Conservation (phyloP, 257 asterid genomes). For the Paraleonurus japonicus region DNA sequence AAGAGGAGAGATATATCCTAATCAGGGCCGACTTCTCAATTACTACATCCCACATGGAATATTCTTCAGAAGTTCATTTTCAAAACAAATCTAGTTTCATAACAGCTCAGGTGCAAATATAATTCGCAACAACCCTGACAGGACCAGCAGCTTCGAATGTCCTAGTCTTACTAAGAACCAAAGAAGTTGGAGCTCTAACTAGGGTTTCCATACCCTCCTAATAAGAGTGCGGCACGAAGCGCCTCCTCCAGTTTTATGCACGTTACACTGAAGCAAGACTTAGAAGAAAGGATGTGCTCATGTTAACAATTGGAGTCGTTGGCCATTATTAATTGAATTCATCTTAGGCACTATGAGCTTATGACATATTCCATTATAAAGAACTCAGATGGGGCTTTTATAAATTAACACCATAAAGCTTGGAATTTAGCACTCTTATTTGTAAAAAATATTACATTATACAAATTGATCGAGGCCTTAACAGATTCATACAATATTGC, state of each 20-base stretch:
- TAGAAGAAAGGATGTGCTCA: background rate
- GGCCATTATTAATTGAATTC: background rate
- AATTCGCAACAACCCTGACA: background rate
- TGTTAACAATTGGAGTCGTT: background rate
- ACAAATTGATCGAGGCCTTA: background rate
- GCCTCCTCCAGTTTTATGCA: conserved; percentile 1
- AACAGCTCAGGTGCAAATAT: background rate
- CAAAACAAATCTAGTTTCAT: background rate
- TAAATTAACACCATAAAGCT: background rate
- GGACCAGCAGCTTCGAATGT: background rate
- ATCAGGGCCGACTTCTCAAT: background rate
- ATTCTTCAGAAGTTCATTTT: background rate
- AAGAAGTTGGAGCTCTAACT: background rate
- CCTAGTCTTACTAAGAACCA: background rate
- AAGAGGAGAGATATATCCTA: background rate
- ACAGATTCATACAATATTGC: background rate
- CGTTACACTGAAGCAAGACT: background rate
- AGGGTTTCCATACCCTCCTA: background rate
- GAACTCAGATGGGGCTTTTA: background rate
- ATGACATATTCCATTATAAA: background rate
- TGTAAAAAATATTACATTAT: background rate
- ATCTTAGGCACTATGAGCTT: background rate
- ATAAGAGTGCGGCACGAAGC: background rate
- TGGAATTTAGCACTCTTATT: background rate
- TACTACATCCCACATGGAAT: background rate